phyloP scores from a whole-genome alignment of 331 rosid genomes.

The Spiraea crenata region DNA sequence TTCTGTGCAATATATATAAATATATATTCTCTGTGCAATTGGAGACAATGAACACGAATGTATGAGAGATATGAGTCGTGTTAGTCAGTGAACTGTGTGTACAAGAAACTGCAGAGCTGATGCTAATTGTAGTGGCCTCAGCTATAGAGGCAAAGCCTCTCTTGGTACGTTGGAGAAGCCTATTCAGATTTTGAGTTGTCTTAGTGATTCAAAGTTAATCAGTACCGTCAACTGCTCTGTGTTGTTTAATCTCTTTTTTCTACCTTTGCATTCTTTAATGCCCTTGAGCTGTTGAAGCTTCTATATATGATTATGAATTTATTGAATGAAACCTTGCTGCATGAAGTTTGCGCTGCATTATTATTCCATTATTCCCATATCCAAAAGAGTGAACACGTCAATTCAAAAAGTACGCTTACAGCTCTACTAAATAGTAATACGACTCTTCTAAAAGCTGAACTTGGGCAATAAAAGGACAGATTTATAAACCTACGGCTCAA shows the following conservation, averaged over 20 bases:
- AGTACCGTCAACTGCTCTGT: neutral
- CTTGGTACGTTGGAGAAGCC: constrained; percentile 20
- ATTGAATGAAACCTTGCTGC: neutral
- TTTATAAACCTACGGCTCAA: neutral
- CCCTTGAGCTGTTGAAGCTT: neutral
- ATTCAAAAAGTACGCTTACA: no score
- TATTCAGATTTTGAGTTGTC: no score
- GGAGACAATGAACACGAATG: constrained; percentile 3
- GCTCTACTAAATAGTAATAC: no score
- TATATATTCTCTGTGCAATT: no score
- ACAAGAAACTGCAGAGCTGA: neutral
- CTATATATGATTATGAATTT: neutral
- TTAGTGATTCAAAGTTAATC: no score
- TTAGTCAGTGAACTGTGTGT: neutral
- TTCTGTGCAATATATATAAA: no score
- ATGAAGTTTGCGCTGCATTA: neutral
- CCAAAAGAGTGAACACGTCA: no score
- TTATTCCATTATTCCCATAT: no score
- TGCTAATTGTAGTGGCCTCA: constrained; percentile 1
- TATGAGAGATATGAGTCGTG: neutral
- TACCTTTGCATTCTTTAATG: neutral
- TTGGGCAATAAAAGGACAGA: neutral
- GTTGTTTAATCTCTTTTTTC: neutral
- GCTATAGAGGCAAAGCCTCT: constrained; percentile 19
- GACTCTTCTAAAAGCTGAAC: no score